phyloP scores from a whole-genome alignment of 768 basidiomycete species.

The Tulasnella sp. region DNA sequence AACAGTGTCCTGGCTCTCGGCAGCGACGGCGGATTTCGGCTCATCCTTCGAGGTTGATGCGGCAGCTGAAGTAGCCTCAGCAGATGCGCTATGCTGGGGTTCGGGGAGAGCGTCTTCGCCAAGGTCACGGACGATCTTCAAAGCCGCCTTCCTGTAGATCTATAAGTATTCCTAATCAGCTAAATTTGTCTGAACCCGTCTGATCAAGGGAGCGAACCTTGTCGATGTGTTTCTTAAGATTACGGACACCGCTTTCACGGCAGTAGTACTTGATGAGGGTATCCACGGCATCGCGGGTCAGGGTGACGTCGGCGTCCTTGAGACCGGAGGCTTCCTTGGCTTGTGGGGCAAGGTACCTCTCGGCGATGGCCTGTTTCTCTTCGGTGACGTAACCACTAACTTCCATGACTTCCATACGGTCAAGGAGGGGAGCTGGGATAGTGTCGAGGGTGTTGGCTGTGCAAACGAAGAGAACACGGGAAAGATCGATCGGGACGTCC shows the following conservation, averaged over 20 bases:
- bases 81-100: slow-evolving; percentile 40
- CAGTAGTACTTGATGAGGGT: slow-evolving; percentile 94
- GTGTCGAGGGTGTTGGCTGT: slow-evolving; percentile 94
- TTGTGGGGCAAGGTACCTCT: slow-evolving; percentile 84
- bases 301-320: slow-evolving; percentile 72
- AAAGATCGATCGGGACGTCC: slow-evolving; percentile 95
- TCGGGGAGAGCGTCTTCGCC: slow-evolving; percentile 85
- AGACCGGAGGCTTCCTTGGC: slow-evolving; percentile 89
- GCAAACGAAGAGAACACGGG: slow-evolving; percentile 94
- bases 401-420: slow-evolving; percentile 95
- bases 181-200: neutral
- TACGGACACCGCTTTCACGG: slow-evolving; percentile 93
- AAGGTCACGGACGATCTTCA: slow-evolving; percentile 85
- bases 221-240: slow-evolving; percentile 97
- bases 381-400: slow-evolving; percentile 92
- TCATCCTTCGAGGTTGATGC: neutral
- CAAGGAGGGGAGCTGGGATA: slow-evolving; percentile 88
- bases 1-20: slow-evolving; percentile 41
- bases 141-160: slow-evolving; percentile 95
- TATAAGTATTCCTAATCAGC: slow-evolving; percentile 37
- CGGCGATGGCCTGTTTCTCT: slow-evolving; percentile 85
- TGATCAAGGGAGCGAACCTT: slow-evolving; percentile 55
- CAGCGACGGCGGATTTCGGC: slow-evolving; percentile 17
- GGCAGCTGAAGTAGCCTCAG: slow-evolving; percentile 25
- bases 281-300: slow-evolving; percentile 76